phyloP scores from a whole-genome alignment of 2,329 filamentous ascomycete genomes.

The Talaromyces atroroseus region DNA sequence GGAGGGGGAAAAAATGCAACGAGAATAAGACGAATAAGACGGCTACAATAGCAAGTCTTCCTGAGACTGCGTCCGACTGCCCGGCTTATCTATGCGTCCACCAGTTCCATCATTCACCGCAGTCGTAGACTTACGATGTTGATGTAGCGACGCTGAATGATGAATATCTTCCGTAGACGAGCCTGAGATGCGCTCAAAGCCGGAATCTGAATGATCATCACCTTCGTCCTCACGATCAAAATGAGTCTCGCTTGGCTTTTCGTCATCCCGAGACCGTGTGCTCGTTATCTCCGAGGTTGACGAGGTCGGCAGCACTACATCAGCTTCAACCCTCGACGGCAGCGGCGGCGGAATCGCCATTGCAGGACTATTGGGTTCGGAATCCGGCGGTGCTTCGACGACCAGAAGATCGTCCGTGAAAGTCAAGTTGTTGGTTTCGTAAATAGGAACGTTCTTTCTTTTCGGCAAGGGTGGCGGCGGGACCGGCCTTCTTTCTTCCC shows the following conservation, averaged over 20 bases:
- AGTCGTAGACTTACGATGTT: background rate
- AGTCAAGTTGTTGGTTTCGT: constrained; percentile 27
- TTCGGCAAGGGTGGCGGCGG: constrained; percentile 49
- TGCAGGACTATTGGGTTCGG: constrained; percentile 41
- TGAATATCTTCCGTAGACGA: constrained; percentile 23
- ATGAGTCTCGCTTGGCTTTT: background rate
- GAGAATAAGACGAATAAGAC: background rate
- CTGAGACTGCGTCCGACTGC: background rate
- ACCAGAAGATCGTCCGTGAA: constrained; percentile 54
- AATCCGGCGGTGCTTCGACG: constrained; percentile 60
- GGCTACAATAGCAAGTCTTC: constrained; percentile 4
- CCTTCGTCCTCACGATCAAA: background rate
- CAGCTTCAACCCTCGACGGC: background rate
- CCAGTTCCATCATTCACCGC: background rate
- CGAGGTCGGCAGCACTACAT: background rate
- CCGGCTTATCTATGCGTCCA: background rate
- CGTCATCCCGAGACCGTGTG: background rate
- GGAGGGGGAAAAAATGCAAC: background rate
- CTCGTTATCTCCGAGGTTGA: background rate
- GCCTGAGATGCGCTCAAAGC: constrained; percentile 19
- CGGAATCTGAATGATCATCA: constrained; percentile 7
- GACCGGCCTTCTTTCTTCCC: constrained; percentile 30
- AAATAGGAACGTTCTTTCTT: constrained; percentile 32
- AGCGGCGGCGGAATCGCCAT: constrained; percentile 17
- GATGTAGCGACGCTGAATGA: constrained; percentile 11